Conservation (phyloP, 768 basidiomycete species). For the Phanerochaete carnosa region DNA sequence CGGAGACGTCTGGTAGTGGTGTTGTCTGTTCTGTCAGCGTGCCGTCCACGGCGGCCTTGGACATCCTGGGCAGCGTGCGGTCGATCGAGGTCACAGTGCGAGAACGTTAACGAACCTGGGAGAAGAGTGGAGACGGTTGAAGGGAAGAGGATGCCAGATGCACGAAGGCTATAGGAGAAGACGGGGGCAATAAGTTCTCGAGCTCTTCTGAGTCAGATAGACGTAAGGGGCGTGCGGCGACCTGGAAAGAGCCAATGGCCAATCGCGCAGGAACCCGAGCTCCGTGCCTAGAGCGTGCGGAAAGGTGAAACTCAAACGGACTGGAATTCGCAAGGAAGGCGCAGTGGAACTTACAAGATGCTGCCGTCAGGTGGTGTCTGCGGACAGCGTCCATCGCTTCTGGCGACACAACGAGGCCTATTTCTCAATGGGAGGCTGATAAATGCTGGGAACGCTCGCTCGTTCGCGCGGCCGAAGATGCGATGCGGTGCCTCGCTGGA, state of each 20-base stretch:
- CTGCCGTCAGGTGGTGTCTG: neutral
- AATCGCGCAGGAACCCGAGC: neutral
- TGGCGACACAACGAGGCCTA: no score
- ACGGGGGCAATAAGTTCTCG: neutral
- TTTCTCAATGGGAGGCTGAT: neutral
- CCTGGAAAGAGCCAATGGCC: neutral
- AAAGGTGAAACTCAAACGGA: neutral
- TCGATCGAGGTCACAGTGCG: neutral
- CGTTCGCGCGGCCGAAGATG: neutral
- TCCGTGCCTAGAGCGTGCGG: constrained; percentile 1
- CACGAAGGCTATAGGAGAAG: neutral
- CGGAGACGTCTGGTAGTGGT: neutral
- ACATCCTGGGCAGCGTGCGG: neutral
- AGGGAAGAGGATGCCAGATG: neutral
- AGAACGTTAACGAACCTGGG: neutral
- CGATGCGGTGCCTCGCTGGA: neutral
- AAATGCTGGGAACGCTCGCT: neutral
- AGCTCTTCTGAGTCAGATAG: neutral
- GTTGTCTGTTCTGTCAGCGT: neutral
- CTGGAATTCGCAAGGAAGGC: neutral
- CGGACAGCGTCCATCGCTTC: no score
- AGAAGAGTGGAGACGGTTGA: neutral
- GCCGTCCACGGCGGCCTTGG: neutral
- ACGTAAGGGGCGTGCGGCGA: neutral
- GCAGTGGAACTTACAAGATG: neutral